Evolutionary conservation across 2,329 filamentous ascomycete genomes (phyloP), one percentile per base, ranked within the genome.

Genomic region (Ceratocystis diversiconidia): DNA sequence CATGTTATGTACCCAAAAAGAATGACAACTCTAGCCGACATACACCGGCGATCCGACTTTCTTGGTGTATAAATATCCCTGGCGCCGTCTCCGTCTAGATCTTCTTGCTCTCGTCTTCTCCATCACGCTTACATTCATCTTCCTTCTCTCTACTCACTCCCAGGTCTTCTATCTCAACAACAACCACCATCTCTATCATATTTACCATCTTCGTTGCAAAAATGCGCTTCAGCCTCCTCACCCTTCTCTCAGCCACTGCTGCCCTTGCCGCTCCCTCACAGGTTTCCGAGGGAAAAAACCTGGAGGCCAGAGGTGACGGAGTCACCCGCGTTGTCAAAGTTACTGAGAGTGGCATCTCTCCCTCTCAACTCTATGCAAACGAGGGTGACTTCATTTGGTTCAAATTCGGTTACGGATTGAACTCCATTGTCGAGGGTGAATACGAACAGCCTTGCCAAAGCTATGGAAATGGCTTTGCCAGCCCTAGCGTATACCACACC

Each of bases 381-480:
- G 6, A 5, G 8, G 8, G n/a, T 10, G 48, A 52, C 48, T 52
- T 10, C 12, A 6, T 52, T 8, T 10, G 8, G 48, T 52, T 52
- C 22, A 15, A 0, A 1, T 52, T 52, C 48, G 2, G 5, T 7
- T 0, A 0, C 0, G 48, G 48, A 19, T 0, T 15, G 0, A 22
- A 52, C 22, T 52, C 48, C 1, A 0, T 52, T 10, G 15, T 52
- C 2, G 1, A 52, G 48, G 48, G 19, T 5, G 74, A 70, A 70
- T 79, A 79, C 67, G 74, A 68, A 62, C 68, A 73, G 50, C 77
- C 77, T 19, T 80, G 79, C 73, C 8, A 71, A 65, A 77, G 78
- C 1, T 72, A 76, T 8, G 19, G 30, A 17, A 36, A 17, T 2
- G 61, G 61, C 12, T 62, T 62, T n/a, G 25, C 43, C 7, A 36